Evolutionary conservation across 306 rosid genomes (phyloP).

Genomic region (Echinosophora koreensis): DNA sequence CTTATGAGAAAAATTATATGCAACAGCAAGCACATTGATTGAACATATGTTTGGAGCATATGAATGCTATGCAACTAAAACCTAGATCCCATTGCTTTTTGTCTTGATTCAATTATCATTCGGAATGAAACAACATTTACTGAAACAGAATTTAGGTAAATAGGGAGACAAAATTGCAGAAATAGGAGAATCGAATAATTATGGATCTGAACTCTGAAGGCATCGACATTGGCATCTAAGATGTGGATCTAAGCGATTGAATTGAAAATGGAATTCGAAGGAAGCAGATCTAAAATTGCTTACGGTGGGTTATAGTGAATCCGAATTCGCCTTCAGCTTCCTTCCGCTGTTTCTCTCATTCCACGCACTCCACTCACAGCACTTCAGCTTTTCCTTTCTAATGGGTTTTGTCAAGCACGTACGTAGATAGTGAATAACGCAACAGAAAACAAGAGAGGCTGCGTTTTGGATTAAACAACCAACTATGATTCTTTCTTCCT

Average conservation of each 20-base stretch:
- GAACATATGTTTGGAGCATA: background rate
- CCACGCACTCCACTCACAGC: constrained; percentile 11
- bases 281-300: constrained; percentile 47
- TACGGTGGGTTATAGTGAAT: constrained; percentile 29
- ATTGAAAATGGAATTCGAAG: constrained; percentile 18
- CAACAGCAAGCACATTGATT: background rate
- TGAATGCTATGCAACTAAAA: background rate
- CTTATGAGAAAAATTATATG: background rate
- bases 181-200: background rate
- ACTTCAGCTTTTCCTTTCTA: too few species aligned
- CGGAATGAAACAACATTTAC: background rate
- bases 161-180: background rate
- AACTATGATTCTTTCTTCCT: background rate
- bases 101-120: background rate
- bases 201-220: constrained; percentile 16
- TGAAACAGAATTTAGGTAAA: background rate
- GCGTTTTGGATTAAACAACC: background rate
- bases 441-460: background rate
- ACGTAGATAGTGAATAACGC: background rate
- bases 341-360: constrained; percentile 20
- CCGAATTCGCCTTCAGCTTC: constrained; percentile 28
- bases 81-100: constrained; percentile 24
- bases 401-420: too few species aligned
- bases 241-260: constrained; percentile 19
- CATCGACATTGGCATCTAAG: background rate